phyloP scores from a whole-genome alignment of 371 early-diverging fungal species.

The Mortierella sp. region DNA sequence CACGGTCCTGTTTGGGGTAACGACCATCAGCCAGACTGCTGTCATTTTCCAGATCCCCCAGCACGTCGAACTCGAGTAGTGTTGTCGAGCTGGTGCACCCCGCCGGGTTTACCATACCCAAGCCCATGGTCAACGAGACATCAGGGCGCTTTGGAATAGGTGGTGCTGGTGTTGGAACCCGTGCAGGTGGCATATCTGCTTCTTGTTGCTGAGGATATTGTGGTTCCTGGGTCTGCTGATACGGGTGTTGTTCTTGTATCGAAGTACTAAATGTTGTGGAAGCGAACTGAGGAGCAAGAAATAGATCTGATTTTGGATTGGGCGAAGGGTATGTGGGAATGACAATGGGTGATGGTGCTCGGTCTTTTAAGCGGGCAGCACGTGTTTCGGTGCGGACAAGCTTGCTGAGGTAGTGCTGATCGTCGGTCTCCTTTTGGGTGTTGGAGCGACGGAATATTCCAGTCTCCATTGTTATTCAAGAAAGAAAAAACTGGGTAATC shows the following conservation, averaged over 20 bases:
- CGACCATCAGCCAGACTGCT: neutral
- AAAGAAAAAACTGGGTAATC: too few relatives aligned
- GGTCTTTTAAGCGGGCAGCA: conserved; percentile 5
- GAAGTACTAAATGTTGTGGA: neutral
- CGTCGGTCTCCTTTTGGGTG: conserved; percentile 17
- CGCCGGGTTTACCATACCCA: neutral
- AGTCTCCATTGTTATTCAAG: neutral
- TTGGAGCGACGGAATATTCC: conserved; percentile 13
- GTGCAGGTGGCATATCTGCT: neutral
- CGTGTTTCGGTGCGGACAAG: conserved; percentile 7
- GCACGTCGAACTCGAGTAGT: neutral
- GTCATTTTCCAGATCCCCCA: neutral
- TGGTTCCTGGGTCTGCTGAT: neutral
- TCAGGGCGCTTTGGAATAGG: conserved; percentile 4
- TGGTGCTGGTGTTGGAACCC: neutral
- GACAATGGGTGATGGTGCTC: neutral
- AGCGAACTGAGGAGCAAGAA: neutral
- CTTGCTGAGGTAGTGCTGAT: conserved; percentile 1
- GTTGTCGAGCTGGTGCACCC: conserved; percentile 1
- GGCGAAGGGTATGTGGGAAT: neutral
- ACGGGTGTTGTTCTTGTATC: neutral
- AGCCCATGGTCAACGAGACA: neutral
- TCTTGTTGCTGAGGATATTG: neutral
- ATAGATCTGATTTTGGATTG: neutral
- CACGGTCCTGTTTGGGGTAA: neutral